Conservation (phyloP, 2,329 filamentous ascomycete species). For the Apiospora malaysiana region DNA sequence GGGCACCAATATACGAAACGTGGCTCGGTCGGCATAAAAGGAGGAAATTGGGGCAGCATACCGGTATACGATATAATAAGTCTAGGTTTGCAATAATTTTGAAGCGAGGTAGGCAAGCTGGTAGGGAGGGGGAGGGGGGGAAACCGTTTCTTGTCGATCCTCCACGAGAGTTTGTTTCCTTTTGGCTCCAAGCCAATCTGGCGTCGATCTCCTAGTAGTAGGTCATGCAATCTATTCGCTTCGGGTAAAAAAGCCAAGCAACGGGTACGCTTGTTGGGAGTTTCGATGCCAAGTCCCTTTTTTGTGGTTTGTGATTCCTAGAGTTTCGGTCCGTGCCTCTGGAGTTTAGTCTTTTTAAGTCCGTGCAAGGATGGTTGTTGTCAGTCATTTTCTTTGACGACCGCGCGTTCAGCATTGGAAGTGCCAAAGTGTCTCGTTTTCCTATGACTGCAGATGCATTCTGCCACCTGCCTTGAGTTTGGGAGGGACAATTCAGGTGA, state of each 20-base stretch:
- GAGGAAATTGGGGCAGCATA: not conserved
- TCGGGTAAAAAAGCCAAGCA: slow-evolving; percentile 11
- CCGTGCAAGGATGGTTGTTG: not conserved
- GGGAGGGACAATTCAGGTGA: too few relatives aligned
- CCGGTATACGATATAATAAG: not conserved
- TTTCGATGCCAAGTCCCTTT: slow-evolving; percentile 5
- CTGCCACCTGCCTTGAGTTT: too few relatives aligned
- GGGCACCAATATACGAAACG: not conserved
- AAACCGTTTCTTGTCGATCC: not conserved
- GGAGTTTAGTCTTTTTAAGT: not conserved
- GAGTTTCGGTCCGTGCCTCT: slow-evolving; percentile 7
- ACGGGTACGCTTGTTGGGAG: slow-evolving; percentile 9
- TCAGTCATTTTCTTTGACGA: too few relatives aligned
- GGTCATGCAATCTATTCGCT: not conserved
- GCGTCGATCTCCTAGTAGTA: not conserved
- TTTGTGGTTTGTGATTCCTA: not conserved
- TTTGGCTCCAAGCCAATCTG: not conserved
- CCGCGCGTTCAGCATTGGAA: too few relatives aligned
- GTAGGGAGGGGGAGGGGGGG: too few relatives aligned
- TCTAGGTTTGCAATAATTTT: not conserved
- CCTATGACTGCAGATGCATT: too few relatives aligned
- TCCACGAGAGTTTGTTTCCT: not conserved
- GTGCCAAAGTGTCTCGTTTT: too few relatives aligned
- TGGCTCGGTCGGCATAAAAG: not conserved
- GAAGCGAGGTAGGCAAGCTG: too few relatives aligned